Evolutionary conservation across 192 early-diverging fungal species (phyloP).

Genomic region (Thamnidium elegans): DNA sequence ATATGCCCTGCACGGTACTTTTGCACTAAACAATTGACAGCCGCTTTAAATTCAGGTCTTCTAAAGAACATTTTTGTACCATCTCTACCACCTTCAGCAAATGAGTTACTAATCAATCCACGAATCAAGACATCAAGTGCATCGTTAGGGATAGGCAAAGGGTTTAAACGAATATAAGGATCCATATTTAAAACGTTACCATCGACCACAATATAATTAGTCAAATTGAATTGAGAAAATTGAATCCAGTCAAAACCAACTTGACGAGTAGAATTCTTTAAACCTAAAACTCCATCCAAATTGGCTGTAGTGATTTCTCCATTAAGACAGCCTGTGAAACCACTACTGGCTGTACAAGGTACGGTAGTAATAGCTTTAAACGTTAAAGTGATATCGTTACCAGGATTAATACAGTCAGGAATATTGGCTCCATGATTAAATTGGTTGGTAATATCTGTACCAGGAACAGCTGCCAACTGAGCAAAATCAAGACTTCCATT

Average conservation of each 20-base stretch:
- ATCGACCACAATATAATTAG: slow-evolving; percentile 68
- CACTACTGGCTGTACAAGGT: slow-evolving; percentile 44
- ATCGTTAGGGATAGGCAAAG: slow-evolving; percentile 41
- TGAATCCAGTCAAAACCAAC: slow-evolving; percentile 71
- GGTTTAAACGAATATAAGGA: slow-evolving; percentile 54
- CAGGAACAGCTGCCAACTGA: slow-evolving; percentile 33
- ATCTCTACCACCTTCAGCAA: slow-evolving; percentile 55
- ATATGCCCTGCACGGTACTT: slow-evolving; percentile 70
- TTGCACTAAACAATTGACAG: slow-evolving; percentile 51
- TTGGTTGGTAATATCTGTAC: slow-evolving; percentile 58
- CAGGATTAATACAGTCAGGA: slow-evolving; percentile 27
- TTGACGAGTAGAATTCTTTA: slow-evolving; percentile 41
- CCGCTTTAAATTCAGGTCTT: slow-evolving; percentile 48
- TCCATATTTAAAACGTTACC: slow-evolving; percentile 75
- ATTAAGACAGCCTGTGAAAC: slow-evolving; percentile 42
- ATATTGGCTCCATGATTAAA: slow-evolving; percentile 34
- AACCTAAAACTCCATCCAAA: slow-evolving; percentile 3
- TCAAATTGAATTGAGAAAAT: slow-evolving; percentile 30
- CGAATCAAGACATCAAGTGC: slow-evolving; percentile 63
- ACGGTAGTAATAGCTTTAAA: slow-evolving; percentile 42
- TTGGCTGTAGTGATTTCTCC: slow-evolving; percentile 26
- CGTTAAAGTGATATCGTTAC: slow-evolving; percentile 30
- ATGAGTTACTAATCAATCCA: slow-evolving; percentile 32
- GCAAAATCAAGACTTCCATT: slow-evolving; percentile 37
- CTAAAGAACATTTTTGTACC: slow-evolving; percentile 68